These are phyloP conservation scores for Lichtheimia ornata DNA, from an alignment of 371 early-diverging fungal genomes.

Conservation along the genomic window DNA sequence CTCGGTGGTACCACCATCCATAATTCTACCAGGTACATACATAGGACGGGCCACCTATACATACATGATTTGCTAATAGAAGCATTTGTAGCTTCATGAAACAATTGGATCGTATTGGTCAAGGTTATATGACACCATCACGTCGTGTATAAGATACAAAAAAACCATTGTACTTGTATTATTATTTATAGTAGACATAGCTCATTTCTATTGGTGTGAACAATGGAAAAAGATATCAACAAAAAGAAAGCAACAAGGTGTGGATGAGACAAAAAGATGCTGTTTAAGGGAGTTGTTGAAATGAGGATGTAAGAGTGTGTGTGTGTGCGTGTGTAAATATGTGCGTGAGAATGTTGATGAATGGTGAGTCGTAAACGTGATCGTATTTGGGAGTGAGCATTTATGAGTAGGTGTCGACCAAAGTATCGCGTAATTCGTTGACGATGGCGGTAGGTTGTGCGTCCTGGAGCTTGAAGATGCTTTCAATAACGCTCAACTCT, in stretches of 20 bases:
- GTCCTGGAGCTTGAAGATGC: conserved; percentile 97
- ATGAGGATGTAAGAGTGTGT: too few species aligned
- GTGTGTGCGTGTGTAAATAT: too few species aligned
- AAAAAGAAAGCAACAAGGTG: too few species aligned
- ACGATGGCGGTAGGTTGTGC: conserved; percentile 90
- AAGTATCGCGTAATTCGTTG: conserved; percentile 90
- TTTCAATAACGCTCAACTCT: conserved; percentile 98
- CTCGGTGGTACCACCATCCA: conserved; percentile 90
- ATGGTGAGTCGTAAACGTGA: neutral
- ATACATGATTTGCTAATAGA: neutral
- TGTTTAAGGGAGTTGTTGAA: too few species aligned
- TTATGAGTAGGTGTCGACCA: conserved; percentile 89
- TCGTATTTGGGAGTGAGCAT: conserved; percentile 16
- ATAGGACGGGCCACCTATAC: neutral
- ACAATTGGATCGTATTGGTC: conserved; percentile 16
- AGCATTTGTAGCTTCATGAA: conserved; percentile 15
- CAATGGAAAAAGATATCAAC: conserved; percentile 6
- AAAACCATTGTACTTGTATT: conserved; percentile 1
- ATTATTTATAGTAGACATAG: too few species aligned
- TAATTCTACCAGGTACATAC: conserved; percentile 63
- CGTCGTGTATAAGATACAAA: conserved; percentile 8
- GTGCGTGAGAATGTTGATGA: neutral
- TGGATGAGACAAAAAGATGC: too few species aligned
- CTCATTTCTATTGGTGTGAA: neutral
- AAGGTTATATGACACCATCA: conserved; percentile 13